phyloP scores from a whole-genome alignment of 257 asterid species.

The Nicotiana knightiana region DNA sequence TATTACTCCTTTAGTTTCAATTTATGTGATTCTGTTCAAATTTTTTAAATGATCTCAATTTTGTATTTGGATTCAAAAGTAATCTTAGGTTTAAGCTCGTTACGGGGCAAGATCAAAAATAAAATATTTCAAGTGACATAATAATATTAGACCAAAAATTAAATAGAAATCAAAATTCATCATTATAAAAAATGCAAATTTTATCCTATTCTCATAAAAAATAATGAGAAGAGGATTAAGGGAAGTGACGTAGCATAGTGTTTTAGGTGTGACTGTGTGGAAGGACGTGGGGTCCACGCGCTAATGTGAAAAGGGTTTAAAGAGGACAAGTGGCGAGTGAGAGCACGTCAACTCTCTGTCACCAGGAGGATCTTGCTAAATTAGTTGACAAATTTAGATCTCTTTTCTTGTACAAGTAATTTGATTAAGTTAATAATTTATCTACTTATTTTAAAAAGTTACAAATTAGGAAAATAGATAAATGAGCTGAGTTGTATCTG shows the following conservation, averaged over 20 bases:
- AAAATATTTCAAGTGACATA: too few species aligned
- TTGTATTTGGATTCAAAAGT: too few species aligned
- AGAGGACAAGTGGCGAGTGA: background rate
- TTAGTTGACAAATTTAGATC: background rate
- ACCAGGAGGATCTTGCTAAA: background rate
- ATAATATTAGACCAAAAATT: too few species aligned
- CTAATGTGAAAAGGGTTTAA: background rate
- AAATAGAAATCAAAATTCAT: too few species aligned
- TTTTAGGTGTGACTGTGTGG: slow-evolving; percentile 26
- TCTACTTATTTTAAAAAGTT: background rate
- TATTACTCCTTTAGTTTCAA: too few species aligned
- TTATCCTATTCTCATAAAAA: too few species aligned
- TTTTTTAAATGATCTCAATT: too few species aligned
- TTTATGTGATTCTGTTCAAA: too few species aligned
- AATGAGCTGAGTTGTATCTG: background rate
- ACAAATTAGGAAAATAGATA: background rate
- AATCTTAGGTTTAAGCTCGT: too few species aligned
- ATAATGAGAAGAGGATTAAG: background rate
- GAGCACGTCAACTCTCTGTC: background rate
- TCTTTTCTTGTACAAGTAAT: background rate
- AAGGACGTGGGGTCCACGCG: slow-evolving; percentile 43
- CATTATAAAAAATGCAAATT: too few species aligned
- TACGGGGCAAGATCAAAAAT: too few species aligned
- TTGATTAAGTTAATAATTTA: background rate
- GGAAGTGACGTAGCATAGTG: slow-evolving; percentile 8